phyloP scores from a whole-genome alignment of 192 early-diverging fungal species.

The Backusella morwellensis region DNA sequence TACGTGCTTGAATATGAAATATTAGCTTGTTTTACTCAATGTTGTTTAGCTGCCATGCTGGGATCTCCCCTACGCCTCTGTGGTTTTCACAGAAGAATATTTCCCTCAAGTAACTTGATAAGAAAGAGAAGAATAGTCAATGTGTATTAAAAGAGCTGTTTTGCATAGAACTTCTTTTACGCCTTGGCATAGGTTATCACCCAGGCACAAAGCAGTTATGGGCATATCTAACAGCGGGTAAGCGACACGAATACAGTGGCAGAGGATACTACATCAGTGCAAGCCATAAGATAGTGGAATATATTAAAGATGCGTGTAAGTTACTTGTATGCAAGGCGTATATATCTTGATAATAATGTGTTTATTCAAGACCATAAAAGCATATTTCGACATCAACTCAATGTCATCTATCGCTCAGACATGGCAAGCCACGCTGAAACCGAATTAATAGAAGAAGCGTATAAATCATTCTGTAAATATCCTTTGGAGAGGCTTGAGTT shows the following conservation, averaged over 20 bases:
- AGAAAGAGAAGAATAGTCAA: background rate
- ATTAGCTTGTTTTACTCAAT: background rate
- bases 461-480: background rate
- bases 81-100: background rate
- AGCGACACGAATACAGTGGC: conserved; percentile 9
- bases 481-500: background rate
- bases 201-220: conserved; percentile 1
- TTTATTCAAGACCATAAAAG: background rate
- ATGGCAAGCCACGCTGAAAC: conserved; percentile 6
- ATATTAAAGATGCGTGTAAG: conserved; percentile 6
- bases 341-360: background rate
- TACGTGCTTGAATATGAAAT: background rate
- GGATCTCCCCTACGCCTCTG: conserved; percentile 15
- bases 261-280: conserved; percentile 17
- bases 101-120: conserved; percentile 14
- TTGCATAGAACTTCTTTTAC: conserved; percentile 7
- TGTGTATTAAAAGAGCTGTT: background rate
- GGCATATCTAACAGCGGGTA: conserved; percentile 15
- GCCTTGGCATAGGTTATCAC: conserved; percentile 17
- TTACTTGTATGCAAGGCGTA: background rate
- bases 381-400: background rate
- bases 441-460: background rate
- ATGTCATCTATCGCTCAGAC: conserved; percentile 7
- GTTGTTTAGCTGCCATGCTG: conserved; percentile 6
- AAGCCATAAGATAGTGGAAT: background rate